Base-by-base conservation (phyloP, 495 filamentous ascomycete species). In the Cercophora sp. region DNA sequence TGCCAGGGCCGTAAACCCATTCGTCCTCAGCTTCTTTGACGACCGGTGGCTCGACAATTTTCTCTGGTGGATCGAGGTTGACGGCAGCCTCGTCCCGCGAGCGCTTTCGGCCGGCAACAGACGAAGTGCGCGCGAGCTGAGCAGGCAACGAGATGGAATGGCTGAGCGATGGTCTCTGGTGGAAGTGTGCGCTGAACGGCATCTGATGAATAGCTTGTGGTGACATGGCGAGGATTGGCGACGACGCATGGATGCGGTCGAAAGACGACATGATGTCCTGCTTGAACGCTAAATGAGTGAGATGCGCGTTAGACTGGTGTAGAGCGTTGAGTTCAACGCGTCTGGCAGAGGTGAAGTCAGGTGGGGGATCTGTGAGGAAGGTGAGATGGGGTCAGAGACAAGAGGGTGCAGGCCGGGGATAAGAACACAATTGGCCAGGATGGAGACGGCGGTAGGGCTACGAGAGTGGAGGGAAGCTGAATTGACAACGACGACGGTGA, bases 1-100 rank as follows among this genome's bases (percentile, higher is more conserved):
- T 91, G 41, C 86, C 87, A 45, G 84, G 82, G 52, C 86, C 87
- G 60, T 87, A 87, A 54, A 72, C 55, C 77, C 75, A 83, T 56
- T 74, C 78, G 51, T 76, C 75, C 63, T 78, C 79, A 35, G 73
- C 64, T 59, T 81, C 78, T 26, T 71, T 66, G 61, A 69, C 65
- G 56, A 65, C 61, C 27, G 67, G 66, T 35, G 73, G 52, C 44
- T 73, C 69, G 49, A 71, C 66, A 41, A 71, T 63, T 48, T 68
- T 70, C 22, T 66, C 56, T 22, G 79, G 75, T 19, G 79, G 71
- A 44, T 82, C 78, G 44, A 81, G 76, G 49, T 79, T 79, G 46
- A 78, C 70, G 41, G 76, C 73, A 13, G 81, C 81, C 64, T 86
- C 82, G 52, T 82, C 81, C 62, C 80, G 74, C 24, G 83, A 84